Evolutionary conservation across 257 asterid species (phyloP).

Genomic region (Petunia secreta): DNA sequence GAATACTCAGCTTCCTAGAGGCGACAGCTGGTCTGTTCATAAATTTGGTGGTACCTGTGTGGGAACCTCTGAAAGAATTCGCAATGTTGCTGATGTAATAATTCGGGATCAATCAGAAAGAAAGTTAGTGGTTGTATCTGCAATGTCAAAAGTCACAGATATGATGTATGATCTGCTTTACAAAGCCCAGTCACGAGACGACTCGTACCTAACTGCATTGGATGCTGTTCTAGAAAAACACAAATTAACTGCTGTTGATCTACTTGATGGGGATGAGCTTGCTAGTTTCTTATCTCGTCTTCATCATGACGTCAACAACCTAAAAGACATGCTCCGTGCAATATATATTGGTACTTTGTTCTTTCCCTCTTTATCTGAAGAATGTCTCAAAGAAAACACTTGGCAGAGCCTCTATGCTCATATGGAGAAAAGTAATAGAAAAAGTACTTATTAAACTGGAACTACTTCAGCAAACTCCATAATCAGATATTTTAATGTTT

Average conservation of each 20-base stretch:
- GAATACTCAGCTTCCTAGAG: slow-evolving; percentile 65
- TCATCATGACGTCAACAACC: slow-evolving; percentile 78
- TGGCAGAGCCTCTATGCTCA: not conserved
- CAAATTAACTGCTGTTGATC: slow-evolving; percentile 73
- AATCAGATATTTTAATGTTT: not conserved
- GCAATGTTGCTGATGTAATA: slow-evolving; percentile 79
- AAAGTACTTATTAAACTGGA: not conserved
- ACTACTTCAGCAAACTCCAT: not conserved
- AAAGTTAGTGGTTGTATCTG: slow-evolving; percentile 91
- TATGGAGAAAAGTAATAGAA: not conserved
- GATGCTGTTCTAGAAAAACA: slow-evolving; percentile 87
- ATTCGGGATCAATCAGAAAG: slow-evolving; percentile 72
- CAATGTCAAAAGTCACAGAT: slow-evolving; percentile 97
- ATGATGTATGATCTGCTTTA: slow-evolving; percentile 92
- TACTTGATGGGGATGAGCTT: slow-evolving; percentile 83
- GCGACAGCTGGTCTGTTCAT: slow-evolving; percentile 91
- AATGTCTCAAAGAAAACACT: slow-evolving; percentile 6
- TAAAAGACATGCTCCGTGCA: slow-evolving; percentile 92
- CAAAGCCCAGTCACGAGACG: slow-evolving; percentile 84
- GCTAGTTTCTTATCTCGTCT: slow-evolving; percentile 61
- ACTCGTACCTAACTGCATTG: slow-evolving; percentile 60
- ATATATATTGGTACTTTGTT: slow-evolving; percentile 45
- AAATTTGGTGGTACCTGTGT: slow-evolving; percentile 99
- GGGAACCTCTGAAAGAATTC: slow-evolving; percentile 85
- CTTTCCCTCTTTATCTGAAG: slow-evolving; percentile 5